Percentiles rank a stretch among this genome's conserved stretches.
Conservation (phyloP, 768 basidiomycete species). For the Paxillus involutus region DNA sequence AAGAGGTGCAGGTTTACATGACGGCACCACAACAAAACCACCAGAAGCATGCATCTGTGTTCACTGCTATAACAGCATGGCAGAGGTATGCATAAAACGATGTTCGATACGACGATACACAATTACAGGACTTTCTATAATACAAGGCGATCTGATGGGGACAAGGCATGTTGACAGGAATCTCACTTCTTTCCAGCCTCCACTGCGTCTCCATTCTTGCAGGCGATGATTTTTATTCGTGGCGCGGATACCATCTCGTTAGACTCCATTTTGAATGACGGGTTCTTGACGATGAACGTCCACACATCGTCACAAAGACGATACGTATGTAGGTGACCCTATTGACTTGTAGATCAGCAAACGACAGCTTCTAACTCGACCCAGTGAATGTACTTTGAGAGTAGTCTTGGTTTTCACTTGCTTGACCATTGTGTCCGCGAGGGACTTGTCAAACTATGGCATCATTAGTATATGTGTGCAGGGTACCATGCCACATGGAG, state of each 20-base stretch:
- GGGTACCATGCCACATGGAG: constrained; percentile 13
- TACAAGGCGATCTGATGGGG: constrained; percentile 11
- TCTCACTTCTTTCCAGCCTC: constrained; percentile 76
- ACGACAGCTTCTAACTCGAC: neutral
- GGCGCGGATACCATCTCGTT: constrained; percentile 72
- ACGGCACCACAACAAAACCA: no score
- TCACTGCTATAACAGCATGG: neutral
- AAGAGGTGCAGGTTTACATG: no score
- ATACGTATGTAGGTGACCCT: constrained; percentile 93
- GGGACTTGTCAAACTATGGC: constrained; percentile 89
- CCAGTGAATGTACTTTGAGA: constrained; percentile 63
- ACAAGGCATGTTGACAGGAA: neutral
- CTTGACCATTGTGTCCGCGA: constrained; percentile 90
- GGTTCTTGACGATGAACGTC: constrained; percentile 96
- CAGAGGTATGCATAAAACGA: neutral
- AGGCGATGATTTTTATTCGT: constrained; percentile 96
- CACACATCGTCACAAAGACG: constrained; percentile 95
- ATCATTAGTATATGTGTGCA: constrained; percentile 12
- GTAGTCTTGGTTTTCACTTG: constrained; percentile 94
- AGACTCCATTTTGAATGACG: constrained; percentile 93
- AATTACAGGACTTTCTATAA: constrained; percentile 29
- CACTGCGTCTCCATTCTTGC: constrained; percentile 91
- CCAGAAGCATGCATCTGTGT: no score
- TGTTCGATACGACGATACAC: neutral
- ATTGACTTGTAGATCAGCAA: constrained; percentile 7